phyloP scores from a whole-genome alignment of 169 alveolate species.

The Plasmodium knowlesi region DNA sequence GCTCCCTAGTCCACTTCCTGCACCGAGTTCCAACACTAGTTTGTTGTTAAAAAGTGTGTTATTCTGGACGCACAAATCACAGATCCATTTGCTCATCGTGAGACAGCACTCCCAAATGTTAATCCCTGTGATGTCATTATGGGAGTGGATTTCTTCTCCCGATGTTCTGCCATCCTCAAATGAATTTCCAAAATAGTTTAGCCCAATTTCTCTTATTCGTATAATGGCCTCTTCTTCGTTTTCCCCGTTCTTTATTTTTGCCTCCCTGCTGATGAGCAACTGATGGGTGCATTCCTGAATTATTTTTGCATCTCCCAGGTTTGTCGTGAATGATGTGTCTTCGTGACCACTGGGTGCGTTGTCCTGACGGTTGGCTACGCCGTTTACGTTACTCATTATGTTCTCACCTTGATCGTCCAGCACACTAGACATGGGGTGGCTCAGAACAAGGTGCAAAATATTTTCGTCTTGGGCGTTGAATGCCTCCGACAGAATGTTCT shows the following conservation, averaged over 20 bases:
- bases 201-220: conserved; percentile 72
- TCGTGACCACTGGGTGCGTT: not conserved
- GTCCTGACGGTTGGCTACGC: not conserved
- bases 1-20: conserved; percentile 82
- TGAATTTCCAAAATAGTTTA: conserved; percentile 66
- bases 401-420: conserved; percentile 13
- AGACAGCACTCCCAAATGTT: conserved; percentile 84
- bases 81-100: conserved; percentile 78
- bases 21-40: conserved; percentile 80
- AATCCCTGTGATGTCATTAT: conserved; percentile 78
- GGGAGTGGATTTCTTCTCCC: not conserved
- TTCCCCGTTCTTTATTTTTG: not conserved
- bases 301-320: conserved; percentile 37
- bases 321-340: not conserved
- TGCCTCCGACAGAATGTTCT: conserved; percentile 80
- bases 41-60: conserved; percentile 49
- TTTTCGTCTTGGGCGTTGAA: conserved; percentile 78
- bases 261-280: not conserved
- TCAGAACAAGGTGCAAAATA: conserved; percentile 79
- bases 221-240: conserved; percentile 11
- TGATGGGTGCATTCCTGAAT: conserved; percentile 40
- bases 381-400: not conserved
- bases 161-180: conserved; percentile 54
- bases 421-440: conserved; percentile 78
- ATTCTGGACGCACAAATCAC: conserved; percentile 42